phyloP scores from a whole-genome alignment of 176 grass and related monocot genomes.

The Ensete glaucum region DNA sequence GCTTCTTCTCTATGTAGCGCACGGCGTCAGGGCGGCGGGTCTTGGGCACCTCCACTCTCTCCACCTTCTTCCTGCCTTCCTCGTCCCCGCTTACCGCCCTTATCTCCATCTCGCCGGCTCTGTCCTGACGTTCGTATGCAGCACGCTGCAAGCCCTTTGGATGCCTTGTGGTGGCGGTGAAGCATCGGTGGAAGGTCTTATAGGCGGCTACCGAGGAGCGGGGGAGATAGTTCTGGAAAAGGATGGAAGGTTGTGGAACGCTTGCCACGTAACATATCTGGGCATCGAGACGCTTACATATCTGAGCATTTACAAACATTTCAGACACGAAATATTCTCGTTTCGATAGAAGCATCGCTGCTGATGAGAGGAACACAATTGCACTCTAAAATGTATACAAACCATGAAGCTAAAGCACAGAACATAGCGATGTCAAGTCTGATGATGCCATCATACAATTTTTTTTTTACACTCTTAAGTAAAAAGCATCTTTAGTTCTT shows the following conservation, averaged over 20 bases:
- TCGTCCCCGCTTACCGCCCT: slow-evolving; percentile 33
- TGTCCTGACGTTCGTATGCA: not conserved
- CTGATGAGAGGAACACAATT: too few species aligned
- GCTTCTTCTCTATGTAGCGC: slow-evolving; percentile 53
- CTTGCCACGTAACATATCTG: not conserved
- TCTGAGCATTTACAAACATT: too few species aligned
- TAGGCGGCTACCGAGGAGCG: not conserved
- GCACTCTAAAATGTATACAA: too few species aligned
- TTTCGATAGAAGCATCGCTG: too few species aligned
- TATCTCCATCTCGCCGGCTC: not conserved
- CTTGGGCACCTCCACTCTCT: slow-evolving; percentile 33
- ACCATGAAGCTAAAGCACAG: too few species aligned
- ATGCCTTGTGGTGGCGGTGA: too few species aligned
- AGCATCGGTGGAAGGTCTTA: not conserved
- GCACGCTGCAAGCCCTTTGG: too few species aligned
- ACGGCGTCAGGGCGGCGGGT: slow-evolving; percentile 39
- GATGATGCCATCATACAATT: too few species aligned
- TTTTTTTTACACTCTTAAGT: slow-evolving; percentile 1
- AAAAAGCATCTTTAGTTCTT: slow-evolving; percentile 93
- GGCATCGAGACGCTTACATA: too few species aligned
- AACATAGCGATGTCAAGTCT: too few species aligned
- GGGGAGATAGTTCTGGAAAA: not conserved
- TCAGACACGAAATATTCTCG: too few species aligned
- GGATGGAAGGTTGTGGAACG: not conserved
- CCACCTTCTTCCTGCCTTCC: slow-evolving; percentile 55